Evolutionary conservation across 768 basidiomycete genomes (phyloP), one percentile per base, ranked within the genome.

Genomic region (Naematelia encephala): DNA sequence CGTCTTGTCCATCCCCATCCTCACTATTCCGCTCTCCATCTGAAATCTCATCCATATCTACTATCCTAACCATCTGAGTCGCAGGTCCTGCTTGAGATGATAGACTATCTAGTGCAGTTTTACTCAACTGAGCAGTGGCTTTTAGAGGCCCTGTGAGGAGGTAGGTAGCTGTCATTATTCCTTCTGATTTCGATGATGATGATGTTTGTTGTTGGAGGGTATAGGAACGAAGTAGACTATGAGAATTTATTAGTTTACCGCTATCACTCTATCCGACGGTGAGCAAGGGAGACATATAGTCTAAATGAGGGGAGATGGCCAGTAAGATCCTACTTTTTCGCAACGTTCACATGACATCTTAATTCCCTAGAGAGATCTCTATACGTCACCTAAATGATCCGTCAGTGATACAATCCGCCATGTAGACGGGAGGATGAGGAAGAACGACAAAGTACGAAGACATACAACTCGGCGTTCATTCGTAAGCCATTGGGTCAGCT

Each of bases 21-120:
- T 72, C 68, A 14, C 61, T 64, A 57, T 73, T 73, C 39, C 68
- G 29, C 54, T 72, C 71, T 2, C 56, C 71, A 46, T 73, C 71
- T 14, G 54, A 57, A 49, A 69, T 62, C 27, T 73, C 57, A 53
- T 73, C 71, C 68, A 69, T 69, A 52, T 73, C 71, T 3, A 69
- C 68, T 3, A 73, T 70, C 44, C 59, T 56, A 11, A 73, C 61
- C 25, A 27, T 39, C 39, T 61, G 58, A 8, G 51, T 63, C 2
- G 47, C 51, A 3, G 51, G n/a, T n/a, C 45, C 2, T 62, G 55
- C 25, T 58, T 19, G 63, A 30, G 5, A 53, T 51, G 39, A 62
- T 57, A 13, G 57, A 22, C 8, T 56, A 22, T 57, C 51, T 8
- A 69, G 51, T n/a, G 39, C 21, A 5, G 68, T 73, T n/a, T 53